These are phyloP conservation scores for Alternaria gansuensis DNA, from an alignment of 2,329 filamentous ascomycete species.

Conservation along the genomic window DNA sequence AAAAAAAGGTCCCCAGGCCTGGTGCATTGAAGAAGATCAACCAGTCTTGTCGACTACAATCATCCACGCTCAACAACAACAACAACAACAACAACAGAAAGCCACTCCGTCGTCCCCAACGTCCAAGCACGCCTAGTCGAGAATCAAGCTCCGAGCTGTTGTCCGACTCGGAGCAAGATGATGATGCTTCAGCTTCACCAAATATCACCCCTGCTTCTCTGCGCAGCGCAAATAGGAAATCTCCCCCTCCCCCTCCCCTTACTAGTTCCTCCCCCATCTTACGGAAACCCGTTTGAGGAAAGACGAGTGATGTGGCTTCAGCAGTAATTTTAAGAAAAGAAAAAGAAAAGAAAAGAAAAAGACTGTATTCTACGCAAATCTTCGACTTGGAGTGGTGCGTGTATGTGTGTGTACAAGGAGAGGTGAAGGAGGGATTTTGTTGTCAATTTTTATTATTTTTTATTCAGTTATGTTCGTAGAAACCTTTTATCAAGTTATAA, in stretches of 20 bases:
- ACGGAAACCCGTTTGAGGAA: neutral
- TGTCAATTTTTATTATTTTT: neutral
- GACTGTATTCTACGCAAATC: slow-evolving; percentile 2
- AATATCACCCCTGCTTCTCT: slow-evolving; percentile 52
- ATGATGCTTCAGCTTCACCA: slow-evolving; percentile 33
- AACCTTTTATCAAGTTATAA: neutral
- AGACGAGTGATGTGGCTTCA: neutral
- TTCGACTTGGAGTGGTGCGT: slow-evolving; percentile 7
- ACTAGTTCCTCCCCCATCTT: slow-evolving; percentile 7
- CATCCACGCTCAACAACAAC: slow-evolving; percentile 21
- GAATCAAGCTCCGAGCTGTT: slow-evolving; percentile 15
- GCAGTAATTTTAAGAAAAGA: no score
- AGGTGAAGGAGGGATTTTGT: slow-evolving; percentile 9
- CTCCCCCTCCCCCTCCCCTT: neutral
- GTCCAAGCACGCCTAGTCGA: slow-evolving; percentile 31
- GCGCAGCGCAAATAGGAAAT: slow-evolving; percentile 43
- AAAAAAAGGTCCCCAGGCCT: slow-evolving; percentile 33
- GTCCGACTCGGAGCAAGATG: slow-evolving; percentile 32
- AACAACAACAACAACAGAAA: slow-evolving; percentile 28
- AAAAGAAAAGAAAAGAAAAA: no score
- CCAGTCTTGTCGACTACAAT: slow-evolving; percentile 25
- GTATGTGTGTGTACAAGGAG: no score
- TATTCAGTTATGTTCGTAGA: neutral
- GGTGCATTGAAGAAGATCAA: slow-evolving; percentile 38
- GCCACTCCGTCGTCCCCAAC: slow-evolving; percentile 24